Evolutionary conservation across 2,329 filamentous ascomycete genomes (phyloP).

Genomic region (Sporothrix schenckii): DNA sequence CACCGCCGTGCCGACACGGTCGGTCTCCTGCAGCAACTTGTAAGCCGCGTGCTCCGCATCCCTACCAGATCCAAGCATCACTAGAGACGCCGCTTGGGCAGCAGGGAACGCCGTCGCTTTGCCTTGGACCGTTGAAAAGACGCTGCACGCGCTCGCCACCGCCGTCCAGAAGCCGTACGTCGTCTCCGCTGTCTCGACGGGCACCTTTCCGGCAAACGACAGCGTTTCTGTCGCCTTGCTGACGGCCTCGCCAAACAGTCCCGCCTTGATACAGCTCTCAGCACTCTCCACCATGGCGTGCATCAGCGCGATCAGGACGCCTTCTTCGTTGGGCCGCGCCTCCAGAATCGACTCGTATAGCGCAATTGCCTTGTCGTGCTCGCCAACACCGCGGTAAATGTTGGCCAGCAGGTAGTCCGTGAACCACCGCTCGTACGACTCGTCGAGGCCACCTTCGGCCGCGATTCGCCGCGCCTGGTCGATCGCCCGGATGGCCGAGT

Average conservation of each 20-base stretch:
- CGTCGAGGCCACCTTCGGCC: conserved; percentile 56
- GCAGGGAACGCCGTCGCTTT: conserved; percentile 65
- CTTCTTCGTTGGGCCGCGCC: conserved; percentile 73
- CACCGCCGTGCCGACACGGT: conserved; percentile 59
- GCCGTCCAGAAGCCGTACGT: conserved; percentile 93
- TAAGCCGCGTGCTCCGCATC: conserved; percentile 50
- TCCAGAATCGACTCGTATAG: conserved; percentile 75
- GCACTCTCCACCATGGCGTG: conserved; percentile 86
- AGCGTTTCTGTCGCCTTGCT: conserved; percentile 72
- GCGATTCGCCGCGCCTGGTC: conserved; percentile 80
- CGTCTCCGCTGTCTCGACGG: conserved; percentile 63
- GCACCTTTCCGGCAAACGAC: conserved; percentile 65
- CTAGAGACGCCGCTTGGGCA: conserved; percentile 58
- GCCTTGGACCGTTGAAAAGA: conserved; percentile 79
- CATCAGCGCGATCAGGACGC: conserved; percentile 82
- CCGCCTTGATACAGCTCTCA: conserved; percentile 74
- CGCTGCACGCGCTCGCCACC: conserved; percentile 81
- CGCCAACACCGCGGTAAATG: conserved; percentile 87
- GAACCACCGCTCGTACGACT: conserved; percentile 80
- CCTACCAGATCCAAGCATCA: conserved; percentile 47
- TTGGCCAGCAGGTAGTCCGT: conserved; percentile 96
- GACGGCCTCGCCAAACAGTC: conserved; percentile 81
- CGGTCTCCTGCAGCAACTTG: conserved; percentile 67
- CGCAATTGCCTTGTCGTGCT: conserved; percentile 78
- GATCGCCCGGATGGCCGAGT: conserved; percentile 92